phyloP scores from a whole-genome alignment of 2,329 filamentous ascomycete species.

The Colletotrichum chrysophilum region DNA sequence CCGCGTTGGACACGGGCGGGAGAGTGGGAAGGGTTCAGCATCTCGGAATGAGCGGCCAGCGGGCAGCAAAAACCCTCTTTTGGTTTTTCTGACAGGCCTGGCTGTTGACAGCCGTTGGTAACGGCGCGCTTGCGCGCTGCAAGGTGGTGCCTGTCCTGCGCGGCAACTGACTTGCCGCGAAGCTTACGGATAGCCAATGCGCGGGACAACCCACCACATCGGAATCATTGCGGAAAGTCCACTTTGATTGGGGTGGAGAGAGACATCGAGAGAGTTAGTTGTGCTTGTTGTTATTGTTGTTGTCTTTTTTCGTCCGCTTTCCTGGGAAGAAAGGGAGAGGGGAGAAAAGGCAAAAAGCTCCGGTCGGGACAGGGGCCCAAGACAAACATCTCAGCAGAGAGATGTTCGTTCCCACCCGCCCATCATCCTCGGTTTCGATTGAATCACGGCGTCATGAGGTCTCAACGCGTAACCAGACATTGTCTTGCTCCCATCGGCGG shows the following conservation, averaged over 20 bases:
- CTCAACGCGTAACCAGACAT: conserved; percentile 9
- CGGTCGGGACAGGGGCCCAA: not conserved
- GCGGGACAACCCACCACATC: not conserved
- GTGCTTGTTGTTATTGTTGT: not conserved
- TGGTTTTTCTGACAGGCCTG: not conserved
- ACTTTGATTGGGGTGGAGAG: not conserved
- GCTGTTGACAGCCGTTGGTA: not conserved
- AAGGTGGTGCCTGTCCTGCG: not conserved
- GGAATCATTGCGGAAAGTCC: not conserved
- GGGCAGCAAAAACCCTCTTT: not conserved
- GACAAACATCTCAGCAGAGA: not conserved
- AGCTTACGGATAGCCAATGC: not conserved
- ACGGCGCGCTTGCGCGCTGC: not conserved
- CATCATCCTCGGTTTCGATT: not conserved
- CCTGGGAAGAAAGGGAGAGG: not conserved
- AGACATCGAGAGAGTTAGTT: not conserved
- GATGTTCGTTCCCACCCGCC: not conserved
- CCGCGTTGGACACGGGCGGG: not conserved
- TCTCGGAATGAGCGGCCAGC: not conserved
- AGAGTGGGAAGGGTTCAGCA: not conserved
- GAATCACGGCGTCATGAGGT: conserved; percentile 7
- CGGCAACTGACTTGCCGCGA: not conserved
- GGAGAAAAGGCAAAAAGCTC: not conserved
- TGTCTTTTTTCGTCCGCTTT: not conserved
- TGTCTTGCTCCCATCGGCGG: conserved; percentile 1